Percentiles rank a stretch among this genome's conserved stretches.
These are phyloP conservation scores for Eutypella sp. DNA, from an alignment of 2,329 filamentous ascomycete genomes.

Conservation along the genomic window DNA sequence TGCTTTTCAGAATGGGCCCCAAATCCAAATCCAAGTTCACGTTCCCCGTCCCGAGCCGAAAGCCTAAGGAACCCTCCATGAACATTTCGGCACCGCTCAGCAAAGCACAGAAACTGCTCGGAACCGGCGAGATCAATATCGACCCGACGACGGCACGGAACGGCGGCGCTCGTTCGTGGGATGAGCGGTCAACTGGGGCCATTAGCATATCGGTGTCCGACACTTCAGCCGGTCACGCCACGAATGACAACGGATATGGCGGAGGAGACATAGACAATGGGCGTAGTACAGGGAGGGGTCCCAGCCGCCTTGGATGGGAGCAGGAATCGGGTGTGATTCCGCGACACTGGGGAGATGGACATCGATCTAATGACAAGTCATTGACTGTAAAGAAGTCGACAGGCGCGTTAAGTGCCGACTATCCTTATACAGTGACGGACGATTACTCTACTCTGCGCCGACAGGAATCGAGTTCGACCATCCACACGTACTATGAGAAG, in stretches of 20 bases:
- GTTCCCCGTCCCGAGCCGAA: slow-evolving; percentile 44
- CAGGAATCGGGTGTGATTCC: slow-evolving; percentile 45
- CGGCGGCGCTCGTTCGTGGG: slow-evolving; percentile 31
- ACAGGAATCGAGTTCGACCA: slow-evolving; percentile 49
- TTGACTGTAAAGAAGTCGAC: slow-evolving; percentile 21
- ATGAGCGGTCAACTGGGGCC: slow-evolving; percentile 36
- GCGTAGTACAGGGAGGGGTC: slow-evolving; percentile 15
- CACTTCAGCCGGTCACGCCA: slow-evolving; percentile 31
- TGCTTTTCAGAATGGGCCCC: slow-evolving; percentile 30
- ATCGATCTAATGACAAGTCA: slow-evolving; percentile 11
- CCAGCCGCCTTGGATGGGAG: slow-evolving; percentile 34
- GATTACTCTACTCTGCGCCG: slow-evolving; percentile 43
- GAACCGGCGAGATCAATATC: slow-evolving; percentile 39
- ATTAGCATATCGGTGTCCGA: slow-evolving; percentile 42
- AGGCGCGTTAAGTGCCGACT: slow-evolving; percentile 19
- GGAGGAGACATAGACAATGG: slow-evolving; percentile 20
- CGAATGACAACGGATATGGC: slow-evolving; percentile 22
- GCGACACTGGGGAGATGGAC: slow-evolving; percentile 20
- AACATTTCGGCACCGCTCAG: slow-evolving; percentile 37
- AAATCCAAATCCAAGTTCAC: slow-evolving; percentile 39
- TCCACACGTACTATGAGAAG: slow-evolving; percentile 53
- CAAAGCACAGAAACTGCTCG: slow-evolving; percentile 49
- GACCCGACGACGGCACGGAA: slow-evolving; percentile 25
- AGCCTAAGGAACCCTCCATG: slow-evolving; percentile 32
- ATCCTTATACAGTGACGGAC: slow-evolving; percentile 27